Conservation (phyloP, 1,139 yeast species). For the Diutina pseudorugosa region DNA sequence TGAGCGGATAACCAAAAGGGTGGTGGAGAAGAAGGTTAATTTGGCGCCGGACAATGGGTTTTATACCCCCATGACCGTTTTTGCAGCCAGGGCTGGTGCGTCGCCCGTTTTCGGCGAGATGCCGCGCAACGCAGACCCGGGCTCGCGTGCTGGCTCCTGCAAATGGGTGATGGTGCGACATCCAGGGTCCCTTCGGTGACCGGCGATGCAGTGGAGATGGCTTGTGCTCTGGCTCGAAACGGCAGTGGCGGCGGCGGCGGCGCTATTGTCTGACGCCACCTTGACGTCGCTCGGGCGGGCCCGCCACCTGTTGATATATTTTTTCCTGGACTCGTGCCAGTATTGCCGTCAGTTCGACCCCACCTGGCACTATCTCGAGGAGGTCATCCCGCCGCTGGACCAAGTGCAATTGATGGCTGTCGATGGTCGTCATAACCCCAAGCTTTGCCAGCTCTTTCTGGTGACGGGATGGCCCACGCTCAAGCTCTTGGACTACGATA, state of each 20-base stretch:
- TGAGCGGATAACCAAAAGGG: too few relatives aligned
- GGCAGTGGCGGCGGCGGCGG: not conserved
- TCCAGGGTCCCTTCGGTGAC: not conserved
- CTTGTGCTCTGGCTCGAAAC: not conserved
- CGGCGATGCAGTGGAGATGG: not conserved
- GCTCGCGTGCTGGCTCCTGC: not conserved
- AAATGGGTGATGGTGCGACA: not conserved
- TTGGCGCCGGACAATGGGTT: not conserved
- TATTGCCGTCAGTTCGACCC: constrained; percentile 4
- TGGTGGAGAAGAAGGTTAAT: not conserved
- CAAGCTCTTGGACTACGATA: constrained; percentile 17
- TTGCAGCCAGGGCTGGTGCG: not conserved
- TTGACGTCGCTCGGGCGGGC: not conserved
- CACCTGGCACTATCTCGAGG: not conserved
- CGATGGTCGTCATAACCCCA: constrained; percentile 16
- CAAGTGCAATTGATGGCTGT: constrained; percentile 21
- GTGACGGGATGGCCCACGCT: constrained; percentile 22
- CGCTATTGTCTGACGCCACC: not conserved
- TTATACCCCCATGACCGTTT: not conserved
- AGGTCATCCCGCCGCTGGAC: not conserved
- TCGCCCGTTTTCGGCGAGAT: not conserved
- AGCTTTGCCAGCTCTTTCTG: constrained; percentile 16
- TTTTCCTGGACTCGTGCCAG: not conserved
- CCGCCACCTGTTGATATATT: not conserved
- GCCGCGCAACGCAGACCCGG: not conserved